Conservation (phyloP, 2,329 filamentous ascomycete species). For the Epichloe festucae region DNA sequence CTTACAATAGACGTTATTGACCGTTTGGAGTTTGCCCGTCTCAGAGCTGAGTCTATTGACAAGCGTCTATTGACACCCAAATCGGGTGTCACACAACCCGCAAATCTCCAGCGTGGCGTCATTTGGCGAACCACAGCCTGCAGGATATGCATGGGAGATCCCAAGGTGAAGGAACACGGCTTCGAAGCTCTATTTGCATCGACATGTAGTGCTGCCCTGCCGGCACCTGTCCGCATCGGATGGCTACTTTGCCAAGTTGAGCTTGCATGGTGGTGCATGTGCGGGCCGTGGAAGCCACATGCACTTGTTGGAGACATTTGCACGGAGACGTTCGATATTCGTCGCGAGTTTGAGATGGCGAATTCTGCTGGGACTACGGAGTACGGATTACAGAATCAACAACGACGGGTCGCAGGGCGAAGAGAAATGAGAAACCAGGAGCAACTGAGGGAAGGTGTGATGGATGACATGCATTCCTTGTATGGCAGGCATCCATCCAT, state of each 20-base stretch:
- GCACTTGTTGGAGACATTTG: background rate
- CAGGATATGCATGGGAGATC: background rate
- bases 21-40: conserved; percentile 4
- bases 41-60: conserved; percentile 16
- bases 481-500: too few species aligned
- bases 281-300: background rate
- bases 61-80: conserved; percentile 22
- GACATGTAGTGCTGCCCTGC: background rate
- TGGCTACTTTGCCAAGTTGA: background rate
- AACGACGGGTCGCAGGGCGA: background rate
- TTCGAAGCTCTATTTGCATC: background rate
- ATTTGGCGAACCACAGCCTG: conserved; percentile 15
- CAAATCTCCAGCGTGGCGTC: conserved; percentile 5
- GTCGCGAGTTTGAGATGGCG: background rate
- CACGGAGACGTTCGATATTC: too few species aligned
- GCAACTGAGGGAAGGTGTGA: too few species aligned
- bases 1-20: conserved; percentile 4
- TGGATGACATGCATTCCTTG: too few species aligned
- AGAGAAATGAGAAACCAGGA: background rate
- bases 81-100: conserved; percentile 14
- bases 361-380: background rate
- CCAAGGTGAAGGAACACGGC: background rate
- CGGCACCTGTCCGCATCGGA: background rate
- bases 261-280: background rate
- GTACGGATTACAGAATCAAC: background rate